Base-by-base conservation (phyloP, 352 stramenopile species). In the Globisporangium orthogonon region DNA sequence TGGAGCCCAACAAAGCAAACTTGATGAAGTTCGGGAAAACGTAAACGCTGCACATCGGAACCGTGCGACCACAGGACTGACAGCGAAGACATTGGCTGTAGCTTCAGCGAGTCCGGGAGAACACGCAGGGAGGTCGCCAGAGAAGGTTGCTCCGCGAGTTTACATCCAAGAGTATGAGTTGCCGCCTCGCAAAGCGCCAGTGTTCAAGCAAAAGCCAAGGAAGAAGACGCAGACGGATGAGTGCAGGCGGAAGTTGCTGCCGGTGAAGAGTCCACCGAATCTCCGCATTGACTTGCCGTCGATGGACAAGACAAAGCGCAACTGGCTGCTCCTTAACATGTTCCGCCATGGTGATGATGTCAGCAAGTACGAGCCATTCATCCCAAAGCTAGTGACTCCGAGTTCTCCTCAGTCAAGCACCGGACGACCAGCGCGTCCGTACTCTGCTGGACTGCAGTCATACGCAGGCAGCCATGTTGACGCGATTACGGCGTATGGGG, bases 311-410 rank as follows among this genome's bases (percentile, higher is more conserved):
- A 61, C 70, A n/a, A 89, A 87, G 44, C 72, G 81, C 31, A 76
- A 89, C 50, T 91, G 82, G 82, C 62, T 91, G 18, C 72, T 90
- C 17, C 67, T 81, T 47, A 91, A 91, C 50, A 90, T 91, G 82
- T 90, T 91, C 62, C 77, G 79, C 2, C 74, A 87, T 44, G 77
- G 77, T 13, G 72, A 90, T 35, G 66, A 84, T 29, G 58, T 81
- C 15, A 72, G 63, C 65, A 83, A 91, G 56, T 91, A 87, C 58
- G 75, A 87, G 45, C 30, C 73, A 4, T 91, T 91, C 51, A 60
- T 89, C 9, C 63, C 74, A 3, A 63, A 58, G 40, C 40, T 50
- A 37, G 57, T 46, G 53, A 44, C 17, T n/a, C 60, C 23, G 4
- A 44, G 33, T 33, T 40, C 60, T 7, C 39, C 47, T 7, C 33